Conservation (phyloP, 2,329 filamentous ascomycete genomes). For the Ilyonectria destructans region DNA sequence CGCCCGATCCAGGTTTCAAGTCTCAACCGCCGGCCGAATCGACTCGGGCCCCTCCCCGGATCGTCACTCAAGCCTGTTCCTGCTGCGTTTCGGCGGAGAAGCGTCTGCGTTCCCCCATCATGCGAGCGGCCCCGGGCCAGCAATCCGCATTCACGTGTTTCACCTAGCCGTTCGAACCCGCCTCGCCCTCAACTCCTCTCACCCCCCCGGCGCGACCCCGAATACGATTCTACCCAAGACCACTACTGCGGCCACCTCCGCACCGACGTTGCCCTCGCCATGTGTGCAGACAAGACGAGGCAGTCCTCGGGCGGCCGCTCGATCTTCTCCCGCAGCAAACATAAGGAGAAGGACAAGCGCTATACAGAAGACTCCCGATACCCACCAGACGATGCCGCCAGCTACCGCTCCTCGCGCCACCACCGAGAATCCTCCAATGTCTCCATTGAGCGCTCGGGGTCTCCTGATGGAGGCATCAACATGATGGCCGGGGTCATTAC, state of each 20-base stretch:
- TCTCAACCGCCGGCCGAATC: slow-evolving; percentile 37
- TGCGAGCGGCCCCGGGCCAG: slow-evolving; percentile 60
- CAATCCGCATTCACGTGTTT: slow-evolving; percentile 48
- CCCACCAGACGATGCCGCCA: slow-evolving; percentile 74
- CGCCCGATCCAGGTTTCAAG: slow-evolving; percentile 42
- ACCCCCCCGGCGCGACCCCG: slow-evolving; percentile 33
- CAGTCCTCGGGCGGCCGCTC: slow-evolving; percentile 84
- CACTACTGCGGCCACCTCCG: slow-evolving; percentile 42
- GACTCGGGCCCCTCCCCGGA: slow-evolving; percentile 35
- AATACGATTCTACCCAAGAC: slow-evolving; percentile 42
- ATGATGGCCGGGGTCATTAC: slow-evolving; percentile 88
- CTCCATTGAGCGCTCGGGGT: slow-evolving; percentile 79
- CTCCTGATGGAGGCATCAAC: slow-evolving; percentile 78
- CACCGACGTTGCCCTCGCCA: slow-evolving; percentile 51
- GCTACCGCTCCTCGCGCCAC: slow-evolving; percentile 80
- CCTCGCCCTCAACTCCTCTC: slow-evolving; percentile 22
- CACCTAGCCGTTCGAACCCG: slow-evolving; percentile 11
- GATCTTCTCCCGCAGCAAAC: slow-evolving; percentile 92
- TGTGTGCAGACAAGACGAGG: slow-evolving; percentile 83
- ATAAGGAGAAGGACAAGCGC: slow-evolving; percentile 79
- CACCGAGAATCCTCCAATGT: slow-evolving; percentile 80
- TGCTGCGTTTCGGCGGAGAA: slow-evolving; percentile 20
- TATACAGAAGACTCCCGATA: slow-evolving; percentile 73
- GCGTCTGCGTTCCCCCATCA: slow-evolving; percentile 50
- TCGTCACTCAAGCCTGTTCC: slow-evolving; percentile 19